Evolutionary conservation across 148 eudicot species (phyloP), one percentile per base, ranked within the genome.

Genomic region (Amaranthus cruentus): DNA sequence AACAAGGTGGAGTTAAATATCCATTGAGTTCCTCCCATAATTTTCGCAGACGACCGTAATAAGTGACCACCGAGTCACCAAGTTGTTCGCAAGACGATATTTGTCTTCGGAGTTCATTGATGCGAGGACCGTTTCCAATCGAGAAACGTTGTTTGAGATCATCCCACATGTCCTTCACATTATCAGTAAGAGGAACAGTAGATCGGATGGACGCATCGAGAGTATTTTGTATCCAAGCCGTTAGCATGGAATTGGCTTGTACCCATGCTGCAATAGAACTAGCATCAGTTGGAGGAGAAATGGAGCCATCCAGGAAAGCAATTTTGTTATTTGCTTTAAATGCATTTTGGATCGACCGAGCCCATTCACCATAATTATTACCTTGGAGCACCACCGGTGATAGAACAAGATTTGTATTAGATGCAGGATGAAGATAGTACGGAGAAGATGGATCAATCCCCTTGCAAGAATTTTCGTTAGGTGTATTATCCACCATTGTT

Each of bases 101-200:
- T 6, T 50, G 60, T 0, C 10, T 6, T 1, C 3, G 2, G 4
- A 63, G 69, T 38, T 73, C 5, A 6, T 49, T 57, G 4, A 62
- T 53, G 13, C 60, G 69, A 5, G 61, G 76, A 4, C 76, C 76
- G 43, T 73, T 51, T 50, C 59, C 76, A 49, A 51, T 54, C 38
- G 60, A 73, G 53, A 73, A 73, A 38, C 8, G 69, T 54, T 73
- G 59, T 10, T 63, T 52, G 12, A 73, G 3, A 3, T 73, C 76
- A 21, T 73, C 76, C 76, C 59, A 63, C 44, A 62, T n/a, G 8
- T 51, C 76, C 6, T 73, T 73, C 12, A 63, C 76, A n/a, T 53
- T 62, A 6, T 50, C 60, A 2, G 2, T 14, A 2, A 11, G 8
- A 11, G 68, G 48, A 6, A 47, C 50, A 2, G 68, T 11, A 4